Conservation (phyloP, 345 rosid genomes). For the Cochlearia excelsa region DNA sequence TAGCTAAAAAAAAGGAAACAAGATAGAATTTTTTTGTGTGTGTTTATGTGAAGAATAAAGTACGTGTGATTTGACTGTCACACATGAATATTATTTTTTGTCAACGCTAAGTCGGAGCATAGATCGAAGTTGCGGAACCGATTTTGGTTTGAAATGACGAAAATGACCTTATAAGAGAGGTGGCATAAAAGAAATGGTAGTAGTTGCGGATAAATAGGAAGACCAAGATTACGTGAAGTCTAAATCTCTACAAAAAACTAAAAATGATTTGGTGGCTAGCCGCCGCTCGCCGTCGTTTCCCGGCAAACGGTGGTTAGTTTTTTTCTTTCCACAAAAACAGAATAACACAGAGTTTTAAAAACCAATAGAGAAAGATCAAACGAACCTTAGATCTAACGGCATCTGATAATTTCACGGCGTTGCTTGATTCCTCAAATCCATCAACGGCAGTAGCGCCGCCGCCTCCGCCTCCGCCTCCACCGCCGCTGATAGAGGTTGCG, state of each 20-base stretch:
- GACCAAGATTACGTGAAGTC: conserved; percentile 24
- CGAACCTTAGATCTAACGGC: conserved; percentile 81
- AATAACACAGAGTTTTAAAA: conserved; percentile 15
- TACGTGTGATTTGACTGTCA: neutral
- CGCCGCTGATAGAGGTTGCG: conserved; percentile 57
- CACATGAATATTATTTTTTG: neutral
- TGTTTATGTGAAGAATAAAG: neutral
- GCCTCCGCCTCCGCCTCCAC: conserved; percentile 29
- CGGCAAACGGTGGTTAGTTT: conserved; percentile 19
- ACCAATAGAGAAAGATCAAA: conserved; percentile 10
- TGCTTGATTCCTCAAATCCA: conserved; percentile 67
- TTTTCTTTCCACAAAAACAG: neutral
- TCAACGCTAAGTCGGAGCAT: conserved; percentile 25
- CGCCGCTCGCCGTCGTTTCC: neutral
- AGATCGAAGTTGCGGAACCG: conserved; percentile 24
- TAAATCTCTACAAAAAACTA: neutral
- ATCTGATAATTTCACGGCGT: conserved; percentile 37
- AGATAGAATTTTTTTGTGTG: neutral
- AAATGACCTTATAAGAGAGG: conserved; percentile 1
- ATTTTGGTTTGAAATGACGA: conserved; percentile 18
- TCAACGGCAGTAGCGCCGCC: conserved; percentile 32
- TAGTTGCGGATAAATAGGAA: conserved; percentile 18
- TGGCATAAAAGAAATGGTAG: neutral
- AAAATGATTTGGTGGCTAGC: conserved; percentile 2
- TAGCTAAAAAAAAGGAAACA: neutral